Percentiles rank a stretch among this genome's conserved stretches.
These are phyloP conservation scores for Sphagnum fallax DNA, from an alignment of 228 moss, liverwort and hornwort genomes.

Conservation along the genomic window DNA sequence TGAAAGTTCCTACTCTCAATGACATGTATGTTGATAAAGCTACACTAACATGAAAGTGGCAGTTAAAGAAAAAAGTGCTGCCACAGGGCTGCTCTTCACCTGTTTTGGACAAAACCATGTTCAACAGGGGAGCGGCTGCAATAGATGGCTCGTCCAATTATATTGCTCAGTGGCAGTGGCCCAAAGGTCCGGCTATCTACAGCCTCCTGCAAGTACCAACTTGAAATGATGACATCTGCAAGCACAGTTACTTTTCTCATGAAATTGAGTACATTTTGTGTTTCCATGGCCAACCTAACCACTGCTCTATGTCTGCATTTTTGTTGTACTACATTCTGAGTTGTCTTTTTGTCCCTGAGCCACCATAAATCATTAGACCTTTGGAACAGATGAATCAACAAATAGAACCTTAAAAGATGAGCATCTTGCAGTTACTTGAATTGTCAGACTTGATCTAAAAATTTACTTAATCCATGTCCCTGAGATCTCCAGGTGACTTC, in stretches of 20 bases:
- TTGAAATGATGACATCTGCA: not conserved
- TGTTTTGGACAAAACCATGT: conserved; percentile 53
- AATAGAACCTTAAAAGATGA: not conserved
- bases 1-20: no score
- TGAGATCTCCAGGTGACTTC: no score
- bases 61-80: not conserved
- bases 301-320: no score
- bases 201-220: conserved; percentile 21
- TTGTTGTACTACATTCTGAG: no score
- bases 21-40: no score
- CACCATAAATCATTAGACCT: not conserved
- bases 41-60: not conserved
- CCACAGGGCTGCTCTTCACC: conserved; percentile 10
- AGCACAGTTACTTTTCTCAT: not conserved
- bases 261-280: not conserved
- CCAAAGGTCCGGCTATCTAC: conserved; percentile 57
- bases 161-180: conserved; percentile 36
- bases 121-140: conserved; percentile 45
- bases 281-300: not conserved
- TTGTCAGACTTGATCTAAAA: no score
- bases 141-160: conserved; percentile 49
- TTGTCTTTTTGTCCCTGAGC: not conserved
- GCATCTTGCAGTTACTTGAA: no score
- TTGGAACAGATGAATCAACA: not conserved
- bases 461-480: no score